Evolutionary conservation across 2,329 filamentous ascomycete genomes (phyloP), one percentile per base, ranked within the genome.

Genomic region (Hypomyces perniciosus): DNA sequence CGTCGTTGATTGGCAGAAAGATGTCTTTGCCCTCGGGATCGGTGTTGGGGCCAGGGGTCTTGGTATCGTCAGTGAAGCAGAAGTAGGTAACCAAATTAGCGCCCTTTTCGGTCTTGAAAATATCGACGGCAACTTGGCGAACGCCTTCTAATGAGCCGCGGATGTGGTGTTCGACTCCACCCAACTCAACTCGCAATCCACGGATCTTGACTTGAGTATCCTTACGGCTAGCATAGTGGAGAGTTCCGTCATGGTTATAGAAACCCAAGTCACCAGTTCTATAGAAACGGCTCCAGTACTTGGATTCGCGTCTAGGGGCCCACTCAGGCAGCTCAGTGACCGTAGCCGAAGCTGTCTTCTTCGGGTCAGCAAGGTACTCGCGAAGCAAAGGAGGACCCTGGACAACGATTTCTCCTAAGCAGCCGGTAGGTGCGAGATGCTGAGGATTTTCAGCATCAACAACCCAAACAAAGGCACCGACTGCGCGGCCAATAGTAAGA

Each of bases 181-280:
- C 59, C 13, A 78, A 66, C 62, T 78, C 83, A 42, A 80, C 68
- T 46, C 79, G 64, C 52, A 75, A 80, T n/a, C 83, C 83, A n/a
- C 74, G 72, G n/a, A n/a, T n/a, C n/a, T n/a, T n/a, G n/a, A n/a
- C n/a, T n/a, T n/a, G n/a, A n/a, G n/a, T n/a, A n/a, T 83, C 79
- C 54, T 78, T 79, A 9, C 80, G 69, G 38, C 76, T 77, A 37
- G 76, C 56, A 49, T 71, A 77, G 0, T 66, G 56, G 8, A 78
- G 60, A 8, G 60, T 60, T 1, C 71, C 70, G 46, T 75, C 66
- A 0, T 61, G 58, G 26, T 68, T 60, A 29, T 74, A 74, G 30
- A 61, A 62, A 1, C 65, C 74, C 10, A 78, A 61, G 51, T 79
- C 76, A 5, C 76, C 76, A 2, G 75, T 76, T 44, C 70, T 72